Evolutionary conservation across 371 early-diverging fungal genomes (phyloP), one percentile per base, ranked within the genome.

Genomic region (Rhizopus stolonifer): DNA sequence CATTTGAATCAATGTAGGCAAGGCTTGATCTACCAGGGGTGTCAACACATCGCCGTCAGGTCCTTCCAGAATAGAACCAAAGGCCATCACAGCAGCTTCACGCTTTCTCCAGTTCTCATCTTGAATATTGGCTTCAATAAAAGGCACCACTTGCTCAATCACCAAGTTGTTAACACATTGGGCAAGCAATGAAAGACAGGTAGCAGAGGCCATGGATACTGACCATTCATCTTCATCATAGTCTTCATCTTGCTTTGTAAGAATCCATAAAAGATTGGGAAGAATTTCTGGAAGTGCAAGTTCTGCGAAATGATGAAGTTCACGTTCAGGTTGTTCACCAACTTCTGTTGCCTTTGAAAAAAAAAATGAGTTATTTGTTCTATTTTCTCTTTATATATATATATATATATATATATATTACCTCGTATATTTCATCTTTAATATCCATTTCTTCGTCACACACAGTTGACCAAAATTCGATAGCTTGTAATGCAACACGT

Each of bases 381-480:
- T 21, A 22, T 21, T 29, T 32, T n/a, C n/a, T n/a, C n/a, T n/a
- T n/a, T n/a, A n/a, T n/a, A n/a, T n/a, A n/a, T n/a, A n/a, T n/a
- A n/a, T 38, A 14, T 46, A 1, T 46, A 25, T 1, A 18, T 44
- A 36, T 22, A 22, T 21, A 3, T 15, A 38, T 59, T 65, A 74
- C 74, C 11, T 74, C 71, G 13, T 64, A 63, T 32, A 67, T 74
- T 15, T 84, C 80, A 9, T 74, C 61, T 26, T 77, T 75, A 9
- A 90, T 63, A 42, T 88, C 87, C 44, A 89, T 82, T 72, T 98
- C 99, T 55, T 88, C 91, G 58, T 98, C 99, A 67, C 94, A 95
- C 15, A 98, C 90, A 17, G 97, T 95, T 14, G 96, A 93, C 99
- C 99, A 98, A 68, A 98, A 98, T 79, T 98, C 99, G 51, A 98